A percentile compares a stretch with the other conserved stretches of the same genome.
Conservation (phyloP, 139 green algal species). For the Edaphochlamys debaryana region DNA sequence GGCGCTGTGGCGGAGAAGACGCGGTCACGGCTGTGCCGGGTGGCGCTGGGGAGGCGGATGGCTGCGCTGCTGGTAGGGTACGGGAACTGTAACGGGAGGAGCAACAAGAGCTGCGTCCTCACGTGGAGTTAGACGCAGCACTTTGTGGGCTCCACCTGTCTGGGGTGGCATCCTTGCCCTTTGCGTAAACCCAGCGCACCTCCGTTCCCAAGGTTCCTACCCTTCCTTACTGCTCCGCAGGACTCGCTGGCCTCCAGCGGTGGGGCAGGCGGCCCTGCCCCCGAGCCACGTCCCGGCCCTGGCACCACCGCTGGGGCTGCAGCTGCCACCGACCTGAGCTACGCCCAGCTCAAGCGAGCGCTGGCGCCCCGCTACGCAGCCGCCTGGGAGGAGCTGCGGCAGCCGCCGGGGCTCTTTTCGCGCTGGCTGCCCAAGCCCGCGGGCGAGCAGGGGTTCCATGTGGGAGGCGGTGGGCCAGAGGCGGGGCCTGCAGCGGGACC, state of each 20-base stretch:
- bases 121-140: neutral
- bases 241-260: too few species aligned
- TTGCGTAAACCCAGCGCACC: neutral
- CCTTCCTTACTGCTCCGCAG: too few species aligned
- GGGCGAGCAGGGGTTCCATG: neutral
- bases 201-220: neutral
- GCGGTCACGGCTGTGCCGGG: constrained; percentile 64
- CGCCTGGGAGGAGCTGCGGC: neutral
- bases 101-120: neutral
- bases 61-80: constrained; percentile 1
- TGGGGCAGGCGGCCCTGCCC: too few species aligned
- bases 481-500: too few species aligned
- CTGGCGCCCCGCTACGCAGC: too few species aligned
- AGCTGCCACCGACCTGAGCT: too few species aligned
- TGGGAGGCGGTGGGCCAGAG: too few species aligned
- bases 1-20: constrained; percentile 38
- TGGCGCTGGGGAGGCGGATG: constrained; percentile 34
- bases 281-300: too few species aligned
- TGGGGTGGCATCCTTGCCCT: neutral
- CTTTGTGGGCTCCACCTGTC: too few species aligned
- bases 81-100: neutral
- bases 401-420: neutral
- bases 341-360: too few species aligned
- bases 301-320: too few species aligned
- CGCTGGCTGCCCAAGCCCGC: constrained; percentile 14